phyloP scores from a whole-genome alignment of 1,284 basidiomycete species.

The Chiua sp. region DNA sequence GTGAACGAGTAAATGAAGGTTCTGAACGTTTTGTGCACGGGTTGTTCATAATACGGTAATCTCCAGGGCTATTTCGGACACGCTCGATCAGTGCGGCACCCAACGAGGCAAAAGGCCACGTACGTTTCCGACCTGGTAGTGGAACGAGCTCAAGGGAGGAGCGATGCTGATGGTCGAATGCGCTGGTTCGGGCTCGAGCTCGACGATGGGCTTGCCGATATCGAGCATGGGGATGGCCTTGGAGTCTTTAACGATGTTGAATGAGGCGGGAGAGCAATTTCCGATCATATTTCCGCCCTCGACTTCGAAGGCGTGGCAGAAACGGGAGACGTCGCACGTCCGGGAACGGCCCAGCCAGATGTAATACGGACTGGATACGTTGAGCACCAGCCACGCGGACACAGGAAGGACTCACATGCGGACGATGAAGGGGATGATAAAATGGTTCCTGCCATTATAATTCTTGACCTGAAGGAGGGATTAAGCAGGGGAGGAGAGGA shows the following conservation, averaged over 20 bases:
- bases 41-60: constrained; percentile 79
- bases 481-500: background rate
- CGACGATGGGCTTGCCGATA: constrained; percentile 46
- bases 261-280: constrained; percentile 49
- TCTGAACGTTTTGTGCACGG: constrained; percentile 78
- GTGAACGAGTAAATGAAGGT: constrained; percentile 79
- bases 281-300: constrained; percentile 74
- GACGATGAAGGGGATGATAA: too few relatives aligned
- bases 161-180: constrained; percentile 54
- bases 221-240: constrained; percentile 44
- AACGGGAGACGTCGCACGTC: constrained; percentile 62
- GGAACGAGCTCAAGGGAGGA: constrained; percentile 73
- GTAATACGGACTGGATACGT: constrained; percentile 61
- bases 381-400: constrained; percentile 5
- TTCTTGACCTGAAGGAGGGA: constrained; percentile 51
- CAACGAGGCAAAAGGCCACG: constrained; percentile 16
- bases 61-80: constrained; percentile 58
- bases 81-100: background rate
- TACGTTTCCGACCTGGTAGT: constrained; percentile 72
- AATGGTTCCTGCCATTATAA: too few relatives aligned
- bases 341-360: constrained; percentile 82
- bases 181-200: constrained; percentile 21
- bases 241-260: constrained; percentile 38
- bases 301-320: constrained; percentile 70
- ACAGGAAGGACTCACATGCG: constrained; percentile 34